phyloP scores from a whole-genome alignment of 1,284 basidiomycete genomes.

The Ustanciosporium gigantosporum region DNA sequence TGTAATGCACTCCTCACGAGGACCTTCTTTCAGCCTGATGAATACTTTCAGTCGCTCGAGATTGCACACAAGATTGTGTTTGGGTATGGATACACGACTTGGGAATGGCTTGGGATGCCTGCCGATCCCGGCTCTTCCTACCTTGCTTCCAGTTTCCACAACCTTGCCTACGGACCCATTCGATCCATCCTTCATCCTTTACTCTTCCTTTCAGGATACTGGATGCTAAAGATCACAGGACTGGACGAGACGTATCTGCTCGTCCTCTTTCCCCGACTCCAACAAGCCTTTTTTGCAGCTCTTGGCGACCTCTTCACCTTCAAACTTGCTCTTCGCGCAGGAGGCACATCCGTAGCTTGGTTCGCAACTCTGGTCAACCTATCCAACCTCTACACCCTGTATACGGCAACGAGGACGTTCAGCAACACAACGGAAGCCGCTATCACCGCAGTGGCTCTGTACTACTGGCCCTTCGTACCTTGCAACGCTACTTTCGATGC shows the following conservation, averaged over 20 bases:
- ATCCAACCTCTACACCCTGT: slow-evolving; percentile 81
- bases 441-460: slow-evolving; percentile 77
- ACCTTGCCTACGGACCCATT: slow-evolving; percentile 49
- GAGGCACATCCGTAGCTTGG: slow-evolving; percentile 69
- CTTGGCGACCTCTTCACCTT: slow-evolving; percentile 77
- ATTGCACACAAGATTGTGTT: slow-evolving; percentile 86
- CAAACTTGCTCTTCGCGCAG: slow-evolving; percentile 68
- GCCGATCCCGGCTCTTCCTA: neutral
- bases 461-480: slow-evolving; percentile 68
- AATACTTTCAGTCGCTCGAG: slow-evolving; percentile 93
- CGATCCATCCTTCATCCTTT: slow-evolving; percentile 60
- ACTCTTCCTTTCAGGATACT: slow-evolving; percentile 78
- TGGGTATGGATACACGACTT: slow-evolving; percentile 87
- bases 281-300: slow-evolving; percentile 80
- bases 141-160: slow-evolving; percentile 1
- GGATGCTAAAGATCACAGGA: slow-evolving; percentile 68
- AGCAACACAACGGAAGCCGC: slow-evolving; percentile 93
- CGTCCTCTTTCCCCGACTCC: slow-evolving; percentile 68
- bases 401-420: slow-evolving; percentile 82
- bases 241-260: slow-evolving; percentile 65
- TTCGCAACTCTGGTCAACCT: slow-evolving; percentile 70
- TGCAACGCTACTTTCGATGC: neutral
- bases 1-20: slow-evolving; percentile 70
- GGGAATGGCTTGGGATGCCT: slow-evolving; percentile 76
- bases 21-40: slow-evolving; percentile 96